Conservation (phyloP, 352 stramenopile species). For the Hyaloperonospora arabidopsidis region DNA sequence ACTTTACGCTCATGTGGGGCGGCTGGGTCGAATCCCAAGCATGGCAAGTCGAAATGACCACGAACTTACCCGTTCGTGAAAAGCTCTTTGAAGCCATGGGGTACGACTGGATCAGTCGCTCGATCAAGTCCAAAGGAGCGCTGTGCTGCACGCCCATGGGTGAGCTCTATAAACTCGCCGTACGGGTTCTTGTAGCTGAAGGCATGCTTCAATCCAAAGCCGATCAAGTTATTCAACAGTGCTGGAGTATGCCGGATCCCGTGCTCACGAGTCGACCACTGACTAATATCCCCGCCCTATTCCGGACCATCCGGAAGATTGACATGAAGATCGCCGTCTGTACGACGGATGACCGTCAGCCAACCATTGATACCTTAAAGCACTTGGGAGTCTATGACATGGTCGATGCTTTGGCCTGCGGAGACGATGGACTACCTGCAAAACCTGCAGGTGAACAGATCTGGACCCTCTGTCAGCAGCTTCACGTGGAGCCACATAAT, state of each 20-base stretch:
- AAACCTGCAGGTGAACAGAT: conserved; percentile 83
- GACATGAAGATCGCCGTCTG: conserved; percentile 85
- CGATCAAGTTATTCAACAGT: conserved; percentile 59
- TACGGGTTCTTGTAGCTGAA: conserved; percentile 64
- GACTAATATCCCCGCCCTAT: conserved; percentile 64
- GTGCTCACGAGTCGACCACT: conserved; percentile 66
- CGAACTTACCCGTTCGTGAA: conserved; percentile 59
- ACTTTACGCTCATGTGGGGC: conserved; percentile 88
- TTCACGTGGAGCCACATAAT: conserved; percentile 73
- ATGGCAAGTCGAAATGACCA: conserved; percentile 83
- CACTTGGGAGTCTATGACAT: conserved; percentile 67
- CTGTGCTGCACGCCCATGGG: conserved; percentile 82
- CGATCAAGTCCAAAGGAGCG: conserved; percentile 74
- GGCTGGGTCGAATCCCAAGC: conserved; percentile 81
- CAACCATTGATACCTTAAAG: conserved; percentile 67
- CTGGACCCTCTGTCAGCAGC: conserved; percentile 71
- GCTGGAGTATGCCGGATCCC: conserved; percentile 79
- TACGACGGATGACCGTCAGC: conserved; percentile 77
- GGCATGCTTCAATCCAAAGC: conserved; percentile 57
- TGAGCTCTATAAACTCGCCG: conserved; percentile 76
- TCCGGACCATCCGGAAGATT: conserved; percentile 79
- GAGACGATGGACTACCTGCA: conserved; percentile 72
- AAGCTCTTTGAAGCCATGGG: conserved; percentile 84
- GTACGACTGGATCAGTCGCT: conserved; percentile 78
- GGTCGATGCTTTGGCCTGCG: conserved; percentile 70